Evolutionary conservation across 495 filamentous ascomycete species (phyloP).

Genomic region (Penicillium mononematosum): DNA sequence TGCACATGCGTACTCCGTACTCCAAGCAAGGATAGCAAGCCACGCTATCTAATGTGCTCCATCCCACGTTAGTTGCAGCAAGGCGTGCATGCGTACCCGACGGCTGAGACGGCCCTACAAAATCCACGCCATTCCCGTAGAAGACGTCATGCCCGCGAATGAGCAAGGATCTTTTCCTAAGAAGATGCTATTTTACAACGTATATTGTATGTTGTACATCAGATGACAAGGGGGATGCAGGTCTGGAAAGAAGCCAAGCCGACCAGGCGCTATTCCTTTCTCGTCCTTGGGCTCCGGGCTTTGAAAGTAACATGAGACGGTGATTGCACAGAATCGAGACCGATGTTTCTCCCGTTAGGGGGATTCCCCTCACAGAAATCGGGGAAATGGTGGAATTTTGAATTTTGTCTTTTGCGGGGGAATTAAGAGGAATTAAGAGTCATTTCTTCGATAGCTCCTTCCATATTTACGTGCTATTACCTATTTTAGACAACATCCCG

Average conservation of each 20-base stretch:
- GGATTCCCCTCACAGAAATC: background rate
- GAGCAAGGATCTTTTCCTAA: background rate
- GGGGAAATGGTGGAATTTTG: background rate
- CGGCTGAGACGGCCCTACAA: slow-evolving; percentile 21
- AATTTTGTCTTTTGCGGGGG: background rate
- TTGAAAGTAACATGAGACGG: slow-evolving; percentile 4
- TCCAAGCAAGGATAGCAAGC: background rate
- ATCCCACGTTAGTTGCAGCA: slow-evolving; percentile 13
- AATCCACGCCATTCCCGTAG: background rate
- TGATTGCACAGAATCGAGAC: slow-evolving; percentile 2
- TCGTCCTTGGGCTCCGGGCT: background rate
- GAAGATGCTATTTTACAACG: background rate
- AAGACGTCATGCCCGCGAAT: background rate
- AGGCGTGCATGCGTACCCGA: slow-evolving; percentile 27
- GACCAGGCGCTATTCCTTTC: slow-evolving; percentile 1
- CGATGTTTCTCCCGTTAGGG: background rate
- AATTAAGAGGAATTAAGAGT: background rate
- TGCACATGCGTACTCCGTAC: background rate
- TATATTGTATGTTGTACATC: background rate
- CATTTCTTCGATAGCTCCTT: background rate
- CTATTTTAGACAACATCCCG: background rate
- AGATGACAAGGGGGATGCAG: slow-evolving; percentile 9
- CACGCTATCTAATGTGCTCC: slow-evolving; percentile 1
- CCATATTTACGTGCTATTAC: background rate
- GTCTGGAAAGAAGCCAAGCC: background rate